phyloP scores from a whole-genome alignment of 495 filamentous ascomycete species.

The Tuber brumale region DNA sequence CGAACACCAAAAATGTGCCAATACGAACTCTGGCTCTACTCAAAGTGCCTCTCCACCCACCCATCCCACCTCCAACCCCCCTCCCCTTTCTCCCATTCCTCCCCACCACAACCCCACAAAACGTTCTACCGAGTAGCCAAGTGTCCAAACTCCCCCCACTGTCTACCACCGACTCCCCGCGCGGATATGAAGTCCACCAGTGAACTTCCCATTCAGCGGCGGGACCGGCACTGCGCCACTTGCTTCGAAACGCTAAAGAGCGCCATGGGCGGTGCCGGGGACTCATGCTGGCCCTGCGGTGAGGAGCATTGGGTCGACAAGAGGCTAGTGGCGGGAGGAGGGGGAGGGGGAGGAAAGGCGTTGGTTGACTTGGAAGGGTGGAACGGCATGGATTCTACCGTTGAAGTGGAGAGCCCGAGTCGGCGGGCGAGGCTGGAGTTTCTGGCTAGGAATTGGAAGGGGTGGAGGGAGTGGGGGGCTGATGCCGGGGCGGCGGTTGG shows the following conservation, averaged over 20 bases:
- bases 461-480: constrained; percentile 30
- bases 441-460: constrained; percentile 34
- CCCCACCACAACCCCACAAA: constrained; percentile 26
- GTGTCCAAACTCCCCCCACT: constrained; percentile 22
- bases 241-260: constrained; percentile 31
- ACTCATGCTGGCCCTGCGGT: constrained; percentile 33
- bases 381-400: constrained; percentile 31
- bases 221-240: constrained; percentile 29
- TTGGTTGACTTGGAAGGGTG: constrained; percentile 31
- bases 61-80: constrained; percentile 20
- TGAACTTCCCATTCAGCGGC: constrained; percentile 29
- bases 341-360: constrained; percentile 5
- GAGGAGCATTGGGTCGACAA: constrained; percentile 31
- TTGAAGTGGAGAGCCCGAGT: constrained; percentile 23
- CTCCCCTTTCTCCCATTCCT: constrained; percentile 20
- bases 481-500: neutral
- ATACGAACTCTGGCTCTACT: constrained; percentile 35
- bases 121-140: constrained; percentile 33
- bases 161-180: constrained; percentile 22
- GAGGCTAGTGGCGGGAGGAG: constrained; percentile 20
- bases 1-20: constrained; percentile 25
- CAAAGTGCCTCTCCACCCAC: constrained; percentile 29
- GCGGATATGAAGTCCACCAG: constrained; percentile 28
- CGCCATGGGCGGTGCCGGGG: constrained; percentile 27
- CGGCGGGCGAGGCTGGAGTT: constrained; percentile 27